Percentiles rank a stretch among this genome's conserved stretches.
phyloP scores from a whole-genome alignment of 495 filamentous ascomycete species.

The Umbilicaria muhlenbergii region DNA sequence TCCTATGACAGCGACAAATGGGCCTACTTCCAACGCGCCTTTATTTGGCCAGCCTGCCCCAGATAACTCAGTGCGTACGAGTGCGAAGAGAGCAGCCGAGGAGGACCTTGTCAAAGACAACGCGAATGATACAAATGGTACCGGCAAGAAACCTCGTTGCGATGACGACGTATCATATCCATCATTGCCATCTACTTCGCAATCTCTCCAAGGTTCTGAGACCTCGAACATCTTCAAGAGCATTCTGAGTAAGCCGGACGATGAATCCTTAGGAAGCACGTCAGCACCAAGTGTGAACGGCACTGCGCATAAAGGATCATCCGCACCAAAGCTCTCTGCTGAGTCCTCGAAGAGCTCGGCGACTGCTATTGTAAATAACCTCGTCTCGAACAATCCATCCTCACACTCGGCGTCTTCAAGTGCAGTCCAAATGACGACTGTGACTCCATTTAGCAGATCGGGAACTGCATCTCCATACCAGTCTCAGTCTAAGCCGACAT shows the following conservation, averaged over 20 bases:
- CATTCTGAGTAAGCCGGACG: slow-evolving; percentile 10
- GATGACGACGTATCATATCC: slow-evolving; percentile 6
- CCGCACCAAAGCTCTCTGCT: too few relatives aligned
- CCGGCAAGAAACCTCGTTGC: slow-evolving; percentile 6
- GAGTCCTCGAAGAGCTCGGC: too few relatives aligned
- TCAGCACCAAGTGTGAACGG: background rate
- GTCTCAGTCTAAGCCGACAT: background rate
- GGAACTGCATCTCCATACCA: too few relatives aligned
- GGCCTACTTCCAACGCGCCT: background rate
- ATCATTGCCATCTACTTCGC: background rate
- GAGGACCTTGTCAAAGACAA: slow-evolving; percentile 11
- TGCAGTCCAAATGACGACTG: too few relatives aligned
- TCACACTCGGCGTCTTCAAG: too few relatives aligned
- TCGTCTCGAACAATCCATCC: too few relatives aligned
- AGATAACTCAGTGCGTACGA: background rate
- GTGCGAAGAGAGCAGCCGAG: slow-evolving; percentile 17
- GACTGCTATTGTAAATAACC: too few relatives aligned
- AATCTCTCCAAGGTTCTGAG: slow-evolving; percentile 14
- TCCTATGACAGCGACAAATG: background rate
- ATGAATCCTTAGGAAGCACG: slow-evolving; percentile 6
- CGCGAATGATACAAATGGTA: background rate
- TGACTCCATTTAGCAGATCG: too few relatives aligned
- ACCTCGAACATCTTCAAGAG: slow-evolving; percentile 24
- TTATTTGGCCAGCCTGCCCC: too few relatives aligned
- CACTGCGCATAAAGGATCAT: background rate